Base-by-base conservation (phyloP, 768 basidiomycete genomes). In the Hydnum rufescens region DNA sequence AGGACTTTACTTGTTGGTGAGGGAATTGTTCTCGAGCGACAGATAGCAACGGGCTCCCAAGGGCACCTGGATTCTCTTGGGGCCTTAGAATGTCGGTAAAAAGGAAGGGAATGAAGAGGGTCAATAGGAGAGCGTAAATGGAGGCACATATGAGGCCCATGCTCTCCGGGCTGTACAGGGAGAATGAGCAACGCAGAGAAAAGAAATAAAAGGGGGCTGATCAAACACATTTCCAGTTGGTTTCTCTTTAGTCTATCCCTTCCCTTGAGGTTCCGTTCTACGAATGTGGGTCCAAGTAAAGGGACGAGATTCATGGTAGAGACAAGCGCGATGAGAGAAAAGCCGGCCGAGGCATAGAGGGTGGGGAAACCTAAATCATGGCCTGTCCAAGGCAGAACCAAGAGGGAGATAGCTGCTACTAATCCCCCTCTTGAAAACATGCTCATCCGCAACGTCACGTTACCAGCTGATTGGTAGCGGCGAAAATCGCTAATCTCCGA, bases 21-120 rank as follows among this genome's bases (percentile, higher is more conserved):
- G 86, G 78, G 62, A 82, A 83, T 56, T 80, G 77, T 2, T 71
- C 68, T 42, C 64, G 64, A 62, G 71, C 63, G 42, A 83, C 72
- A 2, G 77, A 70, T 31, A 29, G n/a, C 25, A 53, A 4, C 13
- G 44, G 13, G 5, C 32, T 42, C 19, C 42, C 32, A n/a, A n/a
- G n/a, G n/a, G n/a, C n/a, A 46, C 44, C 53, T 39, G 36, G 36
- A 13, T 13, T 22, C 8, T 47, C 13, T 28, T 25, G 44, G 32
- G 51, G 55, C 19, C 42, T 34, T 1, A 57, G 47, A 53, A 66
- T 58, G 23, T 81, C 73, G 44, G 88, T 84, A 65, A 95, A 99
- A 0, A 88, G 85, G 61, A 96, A 92, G 0, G 93, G 93, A 53
- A 95, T 93, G 61, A 97, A 99, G 3, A 95, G 70, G 53, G 88